Evolutionary conservation across 192 early-diverging fungal species (phyloP).

Genomic region (Glomus cerebriforme): DNA sequence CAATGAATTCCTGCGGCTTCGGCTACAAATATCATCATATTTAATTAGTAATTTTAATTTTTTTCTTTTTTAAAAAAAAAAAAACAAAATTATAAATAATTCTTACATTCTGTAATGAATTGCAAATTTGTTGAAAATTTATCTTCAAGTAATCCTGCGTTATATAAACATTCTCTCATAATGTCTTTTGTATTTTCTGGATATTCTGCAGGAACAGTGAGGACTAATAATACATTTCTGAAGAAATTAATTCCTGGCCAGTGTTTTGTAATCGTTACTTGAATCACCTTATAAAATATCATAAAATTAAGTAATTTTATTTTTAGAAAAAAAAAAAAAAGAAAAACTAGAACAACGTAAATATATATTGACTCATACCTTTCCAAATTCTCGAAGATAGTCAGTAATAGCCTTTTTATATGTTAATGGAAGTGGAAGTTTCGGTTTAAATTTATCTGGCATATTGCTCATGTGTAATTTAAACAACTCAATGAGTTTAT

Average conservation of each 20-base stretch:
- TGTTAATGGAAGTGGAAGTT: background rate
- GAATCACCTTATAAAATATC: background rate
- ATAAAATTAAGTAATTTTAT: too few species aligned
- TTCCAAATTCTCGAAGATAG: background rate
- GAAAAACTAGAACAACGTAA: too few species aligned
- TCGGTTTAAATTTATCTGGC: background rate
- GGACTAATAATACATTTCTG: background rate
- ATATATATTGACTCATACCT: background rate
- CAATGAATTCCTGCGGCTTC: background rate
- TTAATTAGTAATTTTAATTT: too few species aligned
- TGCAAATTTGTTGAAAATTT: background rate
- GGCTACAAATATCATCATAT: background rate
- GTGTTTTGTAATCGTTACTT: background rate
- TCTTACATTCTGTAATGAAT: background rate
- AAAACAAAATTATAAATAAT: background rate
- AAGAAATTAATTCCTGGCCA: background rate
- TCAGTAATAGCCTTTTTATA: background rate
- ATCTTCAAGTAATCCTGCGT: background rate
- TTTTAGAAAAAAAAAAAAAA: too few species aligned
- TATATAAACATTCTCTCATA: background rate
- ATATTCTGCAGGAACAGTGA: background rate
- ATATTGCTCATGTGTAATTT: background rate
- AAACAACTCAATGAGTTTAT: background rate
- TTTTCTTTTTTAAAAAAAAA: too few species aligned
- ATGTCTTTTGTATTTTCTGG: background rate